Base-by-base conservation (phyloP, 2,329 filamentous ascomycete species). In the Hypoxylon sp. region DNA sequence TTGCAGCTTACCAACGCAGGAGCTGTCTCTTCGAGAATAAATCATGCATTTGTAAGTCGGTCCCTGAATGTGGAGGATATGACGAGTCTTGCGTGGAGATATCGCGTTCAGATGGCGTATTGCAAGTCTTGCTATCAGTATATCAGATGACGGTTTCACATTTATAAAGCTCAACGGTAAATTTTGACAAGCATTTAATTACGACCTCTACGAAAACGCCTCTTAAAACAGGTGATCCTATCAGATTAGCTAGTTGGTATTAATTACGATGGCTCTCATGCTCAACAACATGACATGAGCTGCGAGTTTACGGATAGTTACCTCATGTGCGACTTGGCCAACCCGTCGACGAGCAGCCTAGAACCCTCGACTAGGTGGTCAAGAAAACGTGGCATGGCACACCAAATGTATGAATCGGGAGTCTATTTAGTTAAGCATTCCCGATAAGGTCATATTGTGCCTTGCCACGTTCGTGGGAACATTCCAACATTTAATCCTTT, bases 311-410 rank as follows among this genome's bases (percentile, higher is more conserved):
- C 57, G 62, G 65, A 66, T 66, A 61, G 43, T 51, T 54, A 61
- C 59, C 23, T 60, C 39, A 16, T 58, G 68, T 62, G 37, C 39
- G 21, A 68, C 63, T 43, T 29, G 27, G 32, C 14, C 51, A 37
- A 45, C 16, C 60, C 30, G 45, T 65, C 37, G 27, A 60, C 16
- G 54, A 56, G 27, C 12, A 61, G 51, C 54, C 50, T 67, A 55
- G 58, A 69, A 55, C 41, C 47, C 30, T 30, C n/a, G 39, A 39
- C 45, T 23, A 58, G 43, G 51, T 57, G 48, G 45, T 61, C 21
- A 53, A 59, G 55, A 70, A 68, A 68, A 70, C 68, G 65, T 70
- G 65, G 62, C 53, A 66, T 64, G 53, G 48, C 52, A 47, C 53
- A 61, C 47, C 30, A 51, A 32, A 51, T 16, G 30, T 50, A 60